Evolutionary conservation across 139 green algal genomes (phyloP).

Genomic region (Chlorella sp.): DNA sequence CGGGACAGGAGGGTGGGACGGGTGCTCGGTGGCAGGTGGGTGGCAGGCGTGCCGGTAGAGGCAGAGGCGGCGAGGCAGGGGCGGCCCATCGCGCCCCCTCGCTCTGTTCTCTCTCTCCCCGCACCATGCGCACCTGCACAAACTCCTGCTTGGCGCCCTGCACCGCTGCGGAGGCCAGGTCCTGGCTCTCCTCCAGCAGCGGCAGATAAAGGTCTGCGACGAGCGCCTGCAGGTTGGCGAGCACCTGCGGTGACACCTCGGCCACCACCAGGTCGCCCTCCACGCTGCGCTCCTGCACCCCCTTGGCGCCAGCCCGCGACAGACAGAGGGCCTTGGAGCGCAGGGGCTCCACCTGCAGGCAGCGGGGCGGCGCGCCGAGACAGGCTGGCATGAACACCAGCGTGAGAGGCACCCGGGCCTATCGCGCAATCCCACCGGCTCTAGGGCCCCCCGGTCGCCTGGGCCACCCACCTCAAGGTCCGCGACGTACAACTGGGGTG

Average conservation of each 20-base stretch:
- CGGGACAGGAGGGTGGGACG: too few relatives aligned
- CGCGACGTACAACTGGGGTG: slow-evolving; percentile 24
- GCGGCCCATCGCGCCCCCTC: neutral
- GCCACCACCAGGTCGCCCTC: slow-evolving; percentile 56
- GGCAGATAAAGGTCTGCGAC: slow-evolving; percentile 83
- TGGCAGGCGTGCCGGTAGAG: neutral
- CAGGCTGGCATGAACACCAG: neutral
- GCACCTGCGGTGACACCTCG: slow-evolving; percentile 38
- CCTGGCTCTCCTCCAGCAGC: slow-evolving; percentile 72
- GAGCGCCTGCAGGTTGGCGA: slow-evolving; percentile 73
- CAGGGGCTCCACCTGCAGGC: slow-evolving; percentile 58
- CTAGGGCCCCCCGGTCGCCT: neutral
- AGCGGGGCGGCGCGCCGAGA: neutral
- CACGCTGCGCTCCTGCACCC: slow-evolving; percentile 65
- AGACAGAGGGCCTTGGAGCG: slow-evolving; percentile 74
- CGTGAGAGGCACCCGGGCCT: neutral
- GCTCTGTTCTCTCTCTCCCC: neutral
- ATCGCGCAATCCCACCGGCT: neutral
- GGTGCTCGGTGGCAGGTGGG: too few relatives aligned
- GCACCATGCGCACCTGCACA: slow-evolving; percentile 39
- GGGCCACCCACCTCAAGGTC: neutral
- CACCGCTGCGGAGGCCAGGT: slow-evolving; percentile 55
- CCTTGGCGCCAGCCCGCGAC: slow-evolving; percentile 61
- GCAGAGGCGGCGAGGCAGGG: neutral
- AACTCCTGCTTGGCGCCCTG: slow-evolving; percentile 66